phyloP scores from a whole-genome alignment of 768 basidiomycete species.

The Naematelia aurantialba region DNA sequence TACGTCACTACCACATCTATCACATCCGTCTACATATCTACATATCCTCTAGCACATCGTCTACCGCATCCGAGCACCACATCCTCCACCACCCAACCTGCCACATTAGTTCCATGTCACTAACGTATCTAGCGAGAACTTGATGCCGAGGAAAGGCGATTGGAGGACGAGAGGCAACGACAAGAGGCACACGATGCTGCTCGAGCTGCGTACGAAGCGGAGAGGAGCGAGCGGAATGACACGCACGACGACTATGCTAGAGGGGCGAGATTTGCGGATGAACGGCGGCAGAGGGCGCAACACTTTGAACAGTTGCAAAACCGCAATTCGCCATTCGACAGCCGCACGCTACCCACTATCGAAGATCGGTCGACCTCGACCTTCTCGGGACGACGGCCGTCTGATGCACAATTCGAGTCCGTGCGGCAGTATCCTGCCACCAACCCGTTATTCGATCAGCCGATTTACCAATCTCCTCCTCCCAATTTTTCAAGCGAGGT shows the following conservation, averaged over 20 bases:
- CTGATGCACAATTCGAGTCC: slow-evolving; percentile 15
- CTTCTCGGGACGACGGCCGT: slow-evolving; percentile 18
- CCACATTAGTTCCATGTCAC: too few relatives aligned
- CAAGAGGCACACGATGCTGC: slow-evolving; percentile 10
- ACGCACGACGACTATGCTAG: slow-evolving; percentile 5
- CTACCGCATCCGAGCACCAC: too few relatives aligned
- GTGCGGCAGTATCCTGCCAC: slow-evolving; percentile 8
- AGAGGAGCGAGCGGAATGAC: slow-evolving; percentile 1
- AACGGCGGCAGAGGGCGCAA: slow-evolving; percentile 22
- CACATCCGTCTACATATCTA: too few relatives aligned
- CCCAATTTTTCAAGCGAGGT: too few relatives aligned
- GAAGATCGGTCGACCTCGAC: too few relatives aligned
- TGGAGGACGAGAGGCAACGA: slow-evolving; percentile 13
- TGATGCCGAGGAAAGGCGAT: slow-evolving; percentile 27
- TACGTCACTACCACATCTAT: too few relatives aligned
- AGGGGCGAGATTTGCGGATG: slow-evolving; percentile 22
- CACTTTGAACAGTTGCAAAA: too few relatives aligned
- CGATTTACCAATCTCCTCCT: slow-evolving; percentile 32
- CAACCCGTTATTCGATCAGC: slow-evolving; percentile 18
- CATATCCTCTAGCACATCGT: too few relatives aligned
- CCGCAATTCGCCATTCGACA: too few relatives aligned
- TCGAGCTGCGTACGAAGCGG: slow-evolving; percentile 11
- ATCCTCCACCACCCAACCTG: too few relatives aligned
- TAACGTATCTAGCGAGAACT: slow-evolving; percentile 35
- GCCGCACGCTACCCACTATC: too few relatives aligned